Evolutionary conservation across 2,329 filamentous ascomycete species (phyloP), one percentile per base, ranked within the genome.

Genomic region (Dactylellina cionopaga): DNA sequence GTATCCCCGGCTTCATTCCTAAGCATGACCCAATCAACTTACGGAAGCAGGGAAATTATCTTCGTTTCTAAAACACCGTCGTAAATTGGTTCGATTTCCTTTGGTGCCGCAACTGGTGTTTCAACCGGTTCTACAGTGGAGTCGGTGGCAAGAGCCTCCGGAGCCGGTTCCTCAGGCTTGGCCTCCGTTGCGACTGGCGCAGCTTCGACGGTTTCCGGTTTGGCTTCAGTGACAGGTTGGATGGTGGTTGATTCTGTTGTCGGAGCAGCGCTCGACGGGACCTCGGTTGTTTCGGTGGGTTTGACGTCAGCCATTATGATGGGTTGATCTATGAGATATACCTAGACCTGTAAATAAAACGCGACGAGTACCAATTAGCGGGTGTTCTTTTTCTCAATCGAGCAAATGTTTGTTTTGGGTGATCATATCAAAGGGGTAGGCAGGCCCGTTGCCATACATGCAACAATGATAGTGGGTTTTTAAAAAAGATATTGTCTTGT

Each of bases 61-160:
- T 74, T 74, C 10, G 69, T 66, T 39, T 74, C 63, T 37, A 72
- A 49, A 33, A 39, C 74, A 63, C 80, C 78, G 39, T 82, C 81
- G 31, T 76, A 80, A 29, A 84, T 75, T 55, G 76, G 75, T 15
- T 68, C 62, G 17, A 68, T 39, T 35, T 74, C 69, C 37, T 66
- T 66, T 39, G 58, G 39, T 22, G 54, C 52, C 15, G 69, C 73
- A 41, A 70, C 80, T 62, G 82, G 81, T 75, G 79, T 80, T 78
- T 83, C 83, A 75, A 82, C 81, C 77, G 81, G 80, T 66, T 84
- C 82, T 76, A 83, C 81, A 52, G 64, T 44, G 5, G 79, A 39
- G 4, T 70, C 64, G n/a, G 39, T 25, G n/a, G 55, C n/a, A 25
- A 66, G 44, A 17, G 73, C 69, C 11, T 74, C 39, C 24, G 64